phyloP scores from a whole-genome alignment of 768 basidiomycete genomes.

The Tylopilus plumbeoviolaceoides region DNA sequence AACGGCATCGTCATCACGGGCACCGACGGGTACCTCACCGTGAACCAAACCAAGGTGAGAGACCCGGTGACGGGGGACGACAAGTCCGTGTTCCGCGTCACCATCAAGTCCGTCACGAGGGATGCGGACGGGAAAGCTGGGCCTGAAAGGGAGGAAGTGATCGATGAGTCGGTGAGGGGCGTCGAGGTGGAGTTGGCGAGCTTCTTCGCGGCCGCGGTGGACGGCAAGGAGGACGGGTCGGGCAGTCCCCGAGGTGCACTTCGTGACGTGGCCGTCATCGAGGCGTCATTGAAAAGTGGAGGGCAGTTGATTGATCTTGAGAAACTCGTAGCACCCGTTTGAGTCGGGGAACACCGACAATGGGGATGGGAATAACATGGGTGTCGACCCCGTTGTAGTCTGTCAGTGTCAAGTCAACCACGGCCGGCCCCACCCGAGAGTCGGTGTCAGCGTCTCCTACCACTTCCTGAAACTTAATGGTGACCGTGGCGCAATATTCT shows the following conservation, averaged over 20 bases:
- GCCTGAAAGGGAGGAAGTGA: constrained; percentile 39
- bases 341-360: too few relatives aligned
- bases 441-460: too few relatives aligned
- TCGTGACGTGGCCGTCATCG: constrained; percentile 73
- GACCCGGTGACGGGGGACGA: constrained; percentile 24
- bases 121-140: constrained; percentile 16
- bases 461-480: too few relatives aligned
- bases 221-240: constrained; percentile 47
- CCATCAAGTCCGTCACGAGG: constrained; percentile 33
- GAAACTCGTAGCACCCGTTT: constrained; percentile 23
- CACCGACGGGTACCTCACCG: constrained; percentile 55
- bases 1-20: constrained; percentile 51
- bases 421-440: too few relatives aligned
- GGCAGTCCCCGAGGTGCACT: constrained; percentile 64
- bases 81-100: constrained; percentile 33
- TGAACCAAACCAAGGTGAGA: constrained; percentile 31
- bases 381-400: too few relatives aligned
- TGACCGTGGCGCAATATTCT: too few relatives aligned
- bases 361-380: too few relatives aligned
- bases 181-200: constrained; percentile 53
- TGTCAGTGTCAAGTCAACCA: too few relatives aligned
- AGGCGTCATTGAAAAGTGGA: constrained; percentile 68
- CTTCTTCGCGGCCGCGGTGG: constrained; percentile 53
- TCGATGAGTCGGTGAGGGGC: constrained; percentile 48
- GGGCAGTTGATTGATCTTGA: constrained; percentile 58